Evolutionary conservation across 2,329 filamentous ascomycete genomes (phyloP).

Genomic region (Diaporthe destruens): DNA sequence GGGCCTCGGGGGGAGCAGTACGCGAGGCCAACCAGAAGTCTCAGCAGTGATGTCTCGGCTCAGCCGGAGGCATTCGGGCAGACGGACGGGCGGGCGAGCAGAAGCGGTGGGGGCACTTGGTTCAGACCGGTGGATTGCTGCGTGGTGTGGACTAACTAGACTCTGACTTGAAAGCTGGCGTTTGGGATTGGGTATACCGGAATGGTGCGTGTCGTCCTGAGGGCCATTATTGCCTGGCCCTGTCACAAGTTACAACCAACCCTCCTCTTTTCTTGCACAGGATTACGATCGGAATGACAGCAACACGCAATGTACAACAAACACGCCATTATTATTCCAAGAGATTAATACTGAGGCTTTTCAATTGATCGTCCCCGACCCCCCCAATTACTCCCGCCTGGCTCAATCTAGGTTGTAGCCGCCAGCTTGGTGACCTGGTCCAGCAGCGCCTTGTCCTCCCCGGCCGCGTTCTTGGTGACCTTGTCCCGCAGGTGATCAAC

Average conservation of each 20-base stretch:
- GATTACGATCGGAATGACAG: slow-evolving; percentile 30
- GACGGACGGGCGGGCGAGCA: no score
- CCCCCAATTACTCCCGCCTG: background rate
- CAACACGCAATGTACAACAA: slow-evolving; percentile 27
- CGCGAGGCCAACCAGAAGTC: slow-evolving; percentile 54
- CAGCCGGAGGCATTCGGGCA: background rate
- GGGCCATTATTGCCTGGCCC: slow-evolving; percentile 9
- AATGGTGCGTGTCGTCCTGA: slow-evolving; percentile 32
- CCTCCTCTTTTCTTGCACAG: slow-evolving; percentile 35
- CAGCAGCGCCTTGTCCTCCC: slow-evolving; percentile 61
- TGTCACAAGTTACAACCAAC: slow-evolving; percentile 23
- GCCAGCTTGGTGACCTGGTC: slow-evolving; percentile 64
- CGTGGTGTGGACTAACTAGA: slow-evolving; percentile 14
- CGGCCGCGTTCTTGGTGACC: slow-evolving; percentile 66
- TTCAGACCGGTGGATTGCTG: background rate
- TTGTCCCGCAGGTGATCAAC: slow-evolving; percentile 70
- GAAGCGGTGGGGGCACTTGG: background rate
- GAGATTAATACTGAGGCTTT: background rate
- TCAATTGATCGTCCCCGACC: slow-evolving; percentile 1
- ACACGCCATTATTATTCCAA: slow-evolving; percentile 2
- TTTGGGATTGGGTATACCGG: slow-evolving; percentile 30
- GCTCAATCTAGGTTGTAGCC: slow-evolving; percentile 17
- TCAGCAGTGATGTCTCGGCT: slow-evolving; percentile 31
- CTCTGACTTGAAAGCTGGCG: slow-evolving; percentile 35
- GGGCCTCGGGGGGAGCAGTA: slow-evolving; percentile 79